Base-by-base conservation (phyloP, 2,329 filamentous ascomycete genomes). In the Escovopsis weberi region DNA sequence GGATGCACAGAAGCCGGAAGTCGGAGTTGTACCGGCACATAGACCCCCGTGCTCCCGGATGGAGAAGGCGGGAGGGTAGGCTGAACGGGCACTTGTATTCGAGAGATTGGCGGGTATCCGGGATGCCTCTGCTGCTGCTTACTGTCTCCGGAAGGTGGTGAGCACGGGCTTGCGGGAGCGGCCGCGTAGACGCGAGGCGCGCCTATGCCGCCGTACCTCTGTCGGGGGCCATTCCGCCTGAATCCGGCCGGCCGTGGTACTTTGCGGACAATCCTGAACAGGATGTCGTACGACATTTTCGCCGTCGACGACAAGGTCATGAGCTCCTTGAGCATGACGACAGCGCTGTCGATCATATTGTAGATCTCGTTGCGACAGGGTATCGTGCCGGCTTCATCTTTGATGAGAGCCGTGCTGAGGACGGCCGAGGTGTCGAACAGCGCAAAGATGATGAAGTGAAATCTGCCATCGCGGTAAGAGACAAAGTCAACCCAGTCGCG, bases 391-490 rank as follows among this genome's bases (percentile, higher is more conserved):
- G 62, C 55, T 8, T 52, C 49, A 34, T 73, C 70, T 46, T 73
- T 69, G 8, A 70, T 62, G 6, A 74, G 53, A 0, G 68, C 67
- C 0, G 70, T 70, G 43, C 65, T 70, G 3, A 73, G 53, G 30
- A 69, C 59, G 1, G 69, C 65, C 0, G 67, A 63, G 0, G 68
- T 70, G 44, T 74, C 68, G 43, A 74, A 72, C 26, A 72, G 61
- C 4, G 64, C 59, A 41, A 72, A 74, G 0, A 69, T 65, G 12
- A 69, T 67, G 41, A 72, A 63, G 45, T 72, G 67, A 32, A 71
- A 68, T 23, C 69, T 66, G 2, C 65, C 64, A 32, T 71, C 67
- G 26, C 65, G 58, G 1, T 65, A 64, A 8, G 61, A 62, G 33
- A 65, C 60, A 19, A 64, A 59, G 6, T 68, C 58, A 37, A 68